A percentile compares a stretch with the other conserved stretches of the same genome.
These are phyloP conservation scores for Omphalea diandra DNA, from an alignment of 441 rosid genomes.

Conservation along the genomic window DNA sequence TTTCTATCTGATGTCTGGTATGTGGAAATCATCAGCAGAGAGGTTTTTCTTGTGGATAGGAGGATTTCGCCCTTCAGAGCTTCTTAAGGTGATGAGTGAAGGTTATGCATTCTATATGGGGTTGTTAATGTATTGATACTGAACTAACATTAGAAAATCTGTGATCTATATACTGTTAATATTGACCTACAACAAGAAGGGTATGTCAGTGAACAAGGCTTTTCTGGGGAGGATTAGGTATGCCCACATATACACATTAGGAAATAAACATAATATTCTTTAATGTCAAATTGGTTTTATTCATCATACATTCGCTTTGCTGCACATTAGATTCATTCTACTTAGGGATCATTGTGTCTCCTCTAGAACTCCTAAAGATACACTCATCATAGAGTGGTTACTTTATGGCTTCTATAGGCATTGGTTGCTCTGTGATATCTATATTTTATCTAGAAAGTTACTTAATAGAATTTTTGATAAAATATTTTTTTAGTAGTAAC, in stretches of 20 bases:
- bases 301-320: conserved; percentile 1
- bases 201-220: neutral
- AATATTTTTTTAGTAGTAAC: neutral
- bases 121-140: neutral
- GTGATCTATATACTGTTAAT: neutral
- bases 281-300: no score
- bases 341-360: neutral
- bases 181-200: no score
- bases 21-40: conserved; percentile 91
- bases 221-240: neutral
- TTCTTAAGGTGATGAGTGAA: conserved; percentile 61
- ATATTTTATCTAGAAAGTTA: neutral
- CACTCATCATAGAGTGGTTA: neutral
- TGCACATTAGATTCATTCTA: no score
- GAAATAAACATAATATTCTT: no score
- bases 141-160: neutral
- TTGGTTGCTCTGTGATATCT: neutral
- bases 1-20: conserved; percentile 81
- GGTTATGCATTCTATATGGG: neutral
- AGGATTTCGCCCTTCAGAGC: conserved; percentile 91
- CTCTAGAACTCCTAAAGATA: neutral
- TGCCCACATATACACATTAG: neutral
- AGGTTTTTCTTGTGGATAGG: conserved; percentile 96
- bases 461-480: neutral
- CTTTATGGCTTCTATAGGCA: neutral